These are phyloP conservation scores for Cenchrus americanus DNA, from an alignment of 176 grass and related monocot genomes.

Conservation along the genomic window DNA sequence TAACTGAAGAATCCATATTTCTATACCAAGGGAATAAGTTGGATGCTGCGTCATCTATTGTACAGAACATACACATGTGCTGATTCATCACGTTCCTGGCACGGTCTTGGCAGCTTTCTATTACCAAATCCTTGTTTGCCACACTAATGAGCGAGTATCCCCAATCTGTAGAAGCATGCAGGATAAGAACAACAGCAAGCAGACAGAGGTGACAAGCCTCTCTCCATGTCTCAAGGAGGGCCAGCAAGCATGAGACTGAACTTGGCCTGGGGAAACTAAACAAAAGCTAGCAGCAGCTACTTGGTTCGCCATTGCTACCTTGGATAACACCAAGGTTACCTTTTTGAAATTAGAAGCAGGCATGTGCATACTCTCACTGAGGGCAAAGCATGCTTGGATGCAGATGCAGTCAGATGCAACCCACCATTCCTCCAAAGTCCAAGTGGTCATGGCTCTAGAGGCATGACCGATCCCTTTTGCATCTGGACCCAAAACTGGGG, in stretches of 20 bases:
- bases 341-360: constrained; percentile 41
- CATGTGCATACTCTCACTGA: constrained; percentile 37
- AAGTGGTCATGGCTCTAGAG: constrained; percentile 29
- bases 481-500: constrained; percentile 28
- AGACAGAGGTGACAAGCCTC: constrained; percentile 42
- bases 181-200: constrained; percentile 39
- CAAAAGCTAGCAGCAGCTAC: background rate
- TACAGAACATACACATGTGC: background rate
- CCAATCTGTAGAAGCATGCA: constrained; percentile 7
- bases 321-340: constrained; percentile 46
- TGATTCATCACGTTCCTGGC: constrained; percentile 12
- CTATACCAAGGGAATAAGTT: constrained; percentile 32
- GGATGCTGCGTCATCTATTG: background rate
- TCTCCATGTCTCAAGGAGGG: constrained; percentile 50
- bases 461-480: constrained; percentile 32
- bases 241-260: constrained; percentile 24
- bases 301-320: constrained; percentile 27
- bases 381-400: constrained; percentile 26
- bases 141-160: background rate
- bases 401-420: constrained; percentile 9
- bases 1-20: too few relatives aligned
- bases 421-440: constrained; percentile 5
- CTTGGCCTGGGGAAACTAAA: constrained; percentile 38
- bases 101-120: constrained; percentile 22
- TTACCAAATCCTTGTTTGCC: constrained; percentile 19